Conservation (phyloP, 371 early-diverging fungal genomes). For the Syncephalastrum racemosum region DNA sequence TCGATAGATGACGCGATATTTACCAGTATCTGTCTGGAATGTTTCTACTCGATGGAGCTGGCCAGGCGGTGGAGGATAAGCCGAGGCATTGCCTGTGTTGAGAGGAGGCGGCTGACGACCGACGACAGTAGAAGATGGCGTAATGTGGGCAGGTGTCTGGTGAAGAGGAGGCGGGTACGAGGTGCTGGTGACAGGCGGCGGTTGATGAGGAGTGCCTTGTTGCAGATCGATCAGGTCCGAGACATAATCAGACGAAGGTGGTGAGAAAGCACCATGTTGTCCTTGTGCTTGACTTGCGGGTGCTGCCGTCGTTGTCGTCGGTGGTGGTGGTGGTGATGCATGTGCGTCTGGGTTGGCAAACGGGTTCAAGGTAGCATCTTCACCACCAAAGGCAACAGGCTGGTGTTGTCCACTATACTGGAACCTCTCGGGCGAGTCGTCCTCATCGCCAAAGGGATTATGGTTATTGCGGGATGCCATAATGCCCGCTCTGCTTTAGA, state of each 20-base stretch:
- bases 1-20: background rate
- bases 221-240: slow-evolving; percentile 26
- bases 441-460: slow-evolving; percentile 27
- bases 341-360: slow-evolving; percentile 5
- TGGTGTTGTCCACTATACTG: slow-evolving; percentile 9
- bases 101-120: slow-evolving; percentile 7
- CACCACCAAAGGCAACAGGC: slow-evolving; percentile 15
- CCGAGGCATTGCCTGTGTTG: slow-evolving; percentile 8
- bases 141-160: background rate
- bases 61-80: slow-evolving; percentile 1
- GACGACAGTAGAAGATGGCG: background rate
- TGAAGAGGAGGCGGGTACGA: slow-evolving; percentile 16
- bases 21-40: slow-evolving; percentile 25
- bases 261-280: slow-evolving; percentile 1
- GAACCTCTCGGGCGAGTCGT: slow-evolving; percentile 11
- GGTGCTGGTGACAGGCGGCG: background rate
- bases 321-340: slow-evolving; percentile 6
- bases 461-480: slow-evolving; percentile 21
- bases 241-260: slow-evolving; percentile 13
- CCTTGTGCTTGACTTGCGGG: background rate
- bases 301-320: background rate
- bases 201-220: slow-evolving; percentile 10
- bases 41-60: slow-evolving; percentile 20
- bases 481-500: too few species aligned
- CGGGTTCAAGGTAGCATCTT: slow-evolving; percentile 17